Percentiles rank a stretch among this genome's conserved stretches.
These are phyloP conservation scores for Zasmidium cellare DNA, from an alignment of 2,329 filamentous ascomycete species.

Conservation along the genomic window DNA sequence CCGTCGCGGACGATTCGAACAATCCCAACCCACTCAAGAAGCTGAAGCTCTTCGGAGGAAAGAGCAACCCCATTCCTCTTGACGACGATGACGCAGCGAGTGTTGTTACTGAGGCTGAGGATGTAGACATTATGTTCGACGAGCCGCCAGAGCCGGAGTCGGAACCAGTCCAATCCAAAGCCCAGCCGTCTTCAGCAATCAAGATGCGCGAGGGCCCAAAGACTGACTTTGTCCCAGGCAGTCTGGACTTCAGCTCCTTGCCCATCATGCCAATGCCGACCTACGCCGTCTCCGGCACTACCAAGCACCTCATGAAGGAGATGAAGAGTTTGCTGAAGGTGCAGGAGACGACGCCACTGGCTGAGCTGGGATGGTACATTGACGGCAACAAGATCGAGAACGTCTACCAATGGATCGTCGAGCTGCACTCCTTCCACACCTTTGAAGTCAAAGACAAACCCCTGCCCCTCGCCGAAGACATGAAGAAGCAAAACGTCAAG, in stretches of 20 bases:
- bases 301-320: constrained; percentile 64
- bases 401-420: constrained; percentile 88
- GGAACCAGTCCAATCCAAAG: constrained; percentile 2
- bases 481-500: constrained; percentile 60
- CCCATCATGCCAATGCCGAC: constrained; percentile 64
- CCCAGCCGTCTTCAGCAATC: too few relatives aligned
- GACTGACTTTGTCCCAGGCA: constrained; percentile 68
- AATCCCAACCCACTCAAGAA: constrained; percentile 19
- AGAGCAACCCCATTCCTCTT: constrained; percentile 40
- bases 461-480: constrained; percentile 72
- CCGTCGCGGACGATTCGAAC: constrained; percentile 7
- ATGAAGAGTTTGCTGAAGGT: constrained; percentile 63
- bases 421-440: constrained; percentile 73
- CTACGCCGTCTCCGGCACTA: constrained; percentile 64
- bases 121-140: constrained; percentile 43
- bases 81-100: constrained; percentile 46
- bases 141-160: constrained; percentile 21
- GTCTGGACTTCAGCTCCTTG: constrained; percentile 61
- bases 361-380: constrained; percentile 82
- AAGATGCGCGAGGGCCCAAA: constrained; percentile 18
- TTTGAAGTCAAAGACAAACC: constrained; percentile 27
- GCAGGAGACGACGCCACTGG: constrained; percentile 61
- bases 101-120: constrained; percentile 52
- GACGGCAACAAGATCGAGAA: constrained; percentile 67
- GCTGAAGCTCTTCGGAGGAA: constrained; percentile 27